Base-by-base conservation (phyloP, 2,329 filamentous ascomycete species). In the Blastomyces silverae region DNA sequence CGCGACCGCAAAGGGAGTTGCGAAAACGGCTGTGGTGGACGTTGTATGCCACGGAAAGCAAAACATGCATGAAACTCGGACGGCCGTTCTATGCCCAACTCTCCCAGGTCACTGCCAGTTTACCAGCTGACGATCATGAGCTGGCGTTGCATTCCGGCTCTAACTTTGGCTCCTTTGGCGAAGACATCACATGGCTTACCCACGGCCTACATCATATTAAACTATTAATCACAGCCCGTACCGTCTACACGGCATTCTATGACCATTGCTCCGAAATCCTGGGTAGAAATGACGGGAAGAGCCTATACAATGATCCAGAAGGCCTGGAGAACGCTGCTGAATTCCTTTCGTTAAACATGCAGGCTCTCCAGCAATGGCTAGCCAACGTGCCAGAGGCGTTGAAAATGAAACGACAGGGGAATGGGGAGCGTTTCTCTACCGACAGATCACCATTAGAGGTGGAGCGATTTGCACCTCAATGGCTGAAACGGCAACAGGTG, bases 21-120 rank as follows among this genome's bases (percentile, higher is more conserved):
- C 79, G 80, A 4, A 81, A 79, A 67, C 75, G 82, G 0, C 66
- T 85, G 15, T 85, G 83, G 83, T 85, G 82, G 82, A 72, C 71
- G 0, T 68, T 85, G 0, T 84, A 79, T 69, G 72, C 75, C 0
- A 70, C 83, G 20, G 83, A 85, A 61, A 77, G 73, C 65, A 82
- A 82, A 68, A 76, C 72, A 2, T 76, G 75, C 65, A 78, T 80
- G 73, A 80, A 82, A 65, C 74, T 82, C 1, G 81, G 81, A 2
- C 78, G 81, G 0, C 80, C 81, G 0, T 78, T 78, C 42, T 69
- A 74, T 8, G 66, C 78, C 1, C 69, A 76, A 42, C 66, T 74
- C 22, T 71, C 72, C 17, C 63, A 74, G 22, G 73, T 75, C 7
- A 76, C 75, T 0, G 79, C 75, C 34, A 71, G 69, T 10, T 64